A percentile compares a stretch with the other conserved stretches of the same genome.
Evolutionary conservation across 1,284 basidiomycete genomes (phyloP).

Genomic region (Ganoderma resinaceum): DNA sequence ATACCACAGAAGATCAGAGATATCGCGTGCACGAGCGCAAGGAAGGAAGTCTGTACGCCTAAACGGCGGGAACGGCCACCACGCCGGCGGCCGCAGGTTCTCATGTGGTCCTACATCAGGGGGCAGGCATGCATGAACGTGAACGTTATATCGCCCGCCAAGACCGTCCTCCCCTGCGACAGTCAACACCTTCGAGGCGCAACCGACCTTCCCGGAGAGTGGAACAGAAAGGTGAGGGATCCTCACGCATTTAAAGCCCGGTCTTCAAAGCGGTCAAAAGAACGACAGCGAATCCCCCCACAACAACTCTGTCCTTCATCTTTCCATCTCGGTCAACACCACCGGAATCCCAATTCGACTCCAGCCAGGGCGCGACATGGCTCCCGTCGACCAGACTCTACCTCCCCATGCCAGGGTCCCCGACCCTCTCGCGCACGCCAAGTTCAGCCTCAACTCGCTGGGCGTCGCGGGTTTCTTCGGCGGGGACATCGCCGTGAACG

Average conservation of each 20-base stretch:
- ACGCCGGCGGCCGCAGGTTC: not conserved
- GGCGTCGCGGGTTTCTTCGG: conserved; percentile 2
- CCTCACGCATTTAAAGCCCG: not conserved
- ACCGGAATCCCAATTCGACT: not conserved
- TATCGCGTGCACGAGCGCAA: not conserved
- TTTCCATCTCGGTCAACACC: not conserved
- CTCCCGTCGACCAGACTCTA: not conserved
- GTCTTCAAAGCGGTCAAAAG: not conserved
- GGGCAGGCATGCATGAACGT: not conserved
- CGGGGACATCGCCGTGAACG: not conserved
- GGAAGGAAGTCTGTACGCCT: not conserved
- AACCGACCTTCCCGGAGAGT: not conserved
- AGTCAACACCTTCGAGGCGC: too few relatives aligned
- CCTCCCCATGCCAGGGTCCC: not conserved
- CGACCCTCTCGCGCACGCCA: not conserved
- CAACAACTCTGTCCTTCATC: not conserved
- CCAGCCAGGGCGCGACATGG: not conserved
- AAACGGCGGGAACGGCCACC: not conserved
- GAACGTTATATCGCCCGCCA: not conserved
- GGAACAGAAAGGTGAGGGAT: not conserved
- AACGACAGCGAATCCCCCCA: not conserved
- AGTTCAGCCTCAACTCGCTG: not conserved
- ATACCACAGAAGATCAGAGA: not conserved
- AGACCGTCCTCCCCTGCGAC: not conserved
- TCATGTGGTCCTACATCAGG: not conserved